Percentiles rank a stretch among this genome's conserved stretches.
These are phyloP conservation scores for Globisporangium cederbergense DNA, from an alignment of 352 stramenopile species.

Conservation along the genomic window DNA sequence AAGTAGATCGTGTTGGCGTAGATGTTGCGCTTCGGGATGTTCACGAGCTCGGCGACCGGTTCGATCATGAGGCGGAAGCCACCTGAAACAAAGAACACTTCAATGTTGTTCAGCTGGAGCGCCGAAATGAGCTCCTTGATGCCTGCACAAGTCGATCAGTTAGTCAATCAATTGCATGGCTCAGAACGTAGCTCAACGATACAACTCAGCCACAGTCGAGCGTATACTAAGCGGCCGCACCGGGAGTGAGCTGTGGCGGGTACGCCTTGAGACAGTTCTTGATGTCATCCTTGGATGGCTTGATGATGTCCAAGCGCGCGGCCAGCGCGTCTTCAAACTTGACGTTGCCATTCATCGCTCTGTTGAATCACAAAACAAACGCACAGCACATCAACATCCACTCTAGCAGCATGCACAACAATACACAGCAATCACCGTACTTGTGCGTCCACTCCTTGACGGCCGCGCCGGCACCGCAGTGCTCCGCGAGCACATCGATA, in stretches of 20 bases:
- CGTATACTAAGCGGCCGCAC: background rate
- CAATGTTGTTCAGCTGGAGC: constrained; percentile 88
- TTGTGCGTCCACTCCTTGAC: constrained; percentile 94
- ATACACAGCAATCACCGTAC: constrained; percentile 26
- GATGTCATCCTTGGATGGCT: constrained; percentile 90
- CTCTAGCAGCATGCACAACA: too few relatives aligned
- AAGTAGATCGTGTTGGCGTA: constrained; percentile 99
- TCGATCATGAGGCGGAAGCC: constrained; percentile 99
- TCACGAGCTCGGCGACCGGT: constrained; percentile 88
- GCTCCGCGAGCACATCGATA: constrained; percentile 97
- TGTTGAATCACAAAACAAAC: constrained; percentile 21
- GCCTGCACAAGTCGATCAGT: constrained; percentile 22
- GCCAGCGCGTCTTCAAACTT: constrained; percentile 98
- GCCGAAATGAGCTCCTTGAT: constrained; percentile 88
- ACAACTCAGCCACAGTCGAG: background rate
- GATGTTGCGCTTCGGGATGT: constrained; percentile 89
- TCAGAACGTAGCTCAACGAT: background rate
- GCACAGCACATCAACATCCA: background rate
- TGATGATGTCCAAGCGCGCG: constrained; percentile 94
- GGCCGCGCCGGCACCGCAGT: constrained; percentile 91
- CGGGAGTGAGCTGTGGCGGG: constrained; percentile 84
- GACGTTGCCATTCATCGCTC: constrained; percentile 97
- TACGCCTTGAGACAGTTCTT: constrained; percentile 87
- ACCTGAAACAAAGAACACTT: constrained; percentile 98
- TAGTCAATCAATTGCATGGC: constrained; percentile 9